Evolutionary conservation across 768 basidiomycete species (phyloP), one percentile per base, ranked within the genome.

Genomic region (Tricholoma bakamatsutake): DNA sequence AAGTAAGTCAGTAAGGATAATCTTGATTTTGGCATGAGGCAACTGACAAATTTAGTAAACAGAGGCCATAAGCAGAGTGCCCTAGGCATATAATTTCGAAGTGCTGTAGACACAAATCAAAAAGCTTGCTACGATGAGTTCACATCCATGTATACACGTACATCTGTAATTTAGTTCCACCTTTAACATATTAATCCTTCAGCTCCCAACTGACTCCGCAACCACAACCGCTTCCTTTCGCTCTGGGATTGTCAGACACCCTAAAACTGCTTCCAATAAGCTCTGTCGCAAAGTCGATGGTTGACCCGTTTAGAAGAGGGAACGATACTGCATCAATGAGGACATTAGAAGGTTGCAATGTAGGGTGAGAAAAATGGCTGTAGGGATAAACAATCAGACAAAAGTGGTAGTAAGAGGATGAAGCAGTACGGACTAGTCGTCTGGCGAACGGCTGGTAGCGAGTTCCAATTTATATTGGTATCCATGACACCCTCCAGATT

Each of bases 181-280:
- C 40, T 42, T 15, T 18, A n/a, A 27, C 18, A 43, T 55, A 52
- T 59, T 62, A 75, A 46, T 72, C 71, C 66, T 91, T 90, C 55
- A 92, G 75, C 66, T 95, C 93, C 94, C 93, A 97, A 66, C 93
- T 95, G 18, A 98, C 86, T 13, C 96, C 96, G 64, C 96, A 99
- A 1, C 96, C 95, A 59, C 96, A 98, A 0, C 91, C 91, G 45
- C 80, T 83, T 1, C 92, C 92, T 61, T 92, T 87, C 0, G 95
- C 88, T 69, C 92, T 90, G 0, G 96, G 96, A 62, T 98, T 99
- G 21, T 88, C 83, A 8, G 80, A 66, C 2, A 98, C 71, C 10
- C 88, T 76, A 69, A 99, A 99, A 45, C 84, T 87, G 66, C 89
- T 91, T 11, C 96, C 96, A 63, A 98, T 98, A 35, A 98, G 81